Percentiles rank a stretch among this genome's conserved stretches.
These are phyloP conservation scores for Ambrosiella xylebori DNA, from an alignment of 2,329 filamentous ascomycete species.

Conservation along the genomic window DNA sequence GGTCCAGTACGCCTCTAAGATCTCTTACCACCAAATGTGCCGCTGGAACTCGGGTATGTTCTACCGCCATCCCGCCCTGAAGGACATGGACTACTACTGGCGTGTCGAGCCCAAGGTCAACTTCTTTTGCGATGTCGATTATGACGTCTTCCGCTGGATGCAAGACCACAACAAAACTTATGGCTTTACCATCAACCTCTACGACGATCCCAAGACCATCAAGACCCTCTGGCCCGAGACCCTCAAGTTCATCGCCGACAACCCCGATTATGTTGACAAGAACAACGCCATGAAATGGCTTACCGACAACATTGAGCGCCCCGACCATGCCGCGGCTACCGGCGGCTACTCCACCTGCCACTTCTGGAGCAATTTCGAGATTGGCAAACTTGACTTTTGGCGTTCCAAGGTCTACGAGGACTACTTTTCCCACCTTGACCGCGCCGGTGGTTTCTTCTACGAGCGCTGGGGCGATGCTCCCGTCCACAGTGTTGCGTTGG, in stretches of 20 bases:
- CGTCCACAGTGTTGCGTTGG: constrained; percentile 85
- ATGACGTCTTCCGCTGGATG: constrained; percentile 98
- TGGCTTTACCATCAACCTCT: constrained; percentile 94
- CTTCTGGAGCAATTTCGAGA: constrained; percentile 99
- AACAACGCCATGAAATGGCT: constrained; percentile 84
- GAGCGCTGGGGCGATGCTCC: constrained; percentile 97
- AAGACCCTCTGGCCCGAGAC: constrained; percentile 92
- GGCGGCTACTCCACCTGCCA: constrained; percentile 96
- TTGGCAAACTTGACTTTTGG: constrained; percentile 87
- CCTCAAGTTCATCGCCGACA: constrained; percentile 68
- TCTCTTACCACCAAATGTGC: constrained; percentile 98
- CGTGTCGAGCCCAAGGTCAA: constrained; percentile 96
- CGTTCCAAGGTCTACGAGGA: constrained; percentile 77
- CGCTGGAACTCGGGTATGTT: constrained; percentile 98
- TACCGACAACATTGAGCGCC: constrained; percentile 57
- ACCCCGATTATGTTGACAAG: constrained; percentile 62
- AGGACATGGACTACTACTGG: constrained; percentile 84
- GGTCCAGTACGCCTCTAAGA: constrained; percentile 76
- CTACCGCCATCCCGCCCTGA: constrained; percentile 83
- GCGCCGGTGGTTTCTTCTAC: constrained; percentile 93
- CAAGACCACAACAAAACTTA: constrained; percentile 97
- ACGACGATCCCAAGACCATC: constrained; percentile 77
- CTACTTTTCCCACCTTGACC: constrained; percentile 90
- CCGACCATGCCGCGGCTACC: constrained; percentile 62
- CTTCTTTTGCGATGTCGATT: constrained; percentile 98